Evolutionary conservation across 257 asterid genomes (phyloP).

Genomic region (Solanum corneliomulleri): DNA sequence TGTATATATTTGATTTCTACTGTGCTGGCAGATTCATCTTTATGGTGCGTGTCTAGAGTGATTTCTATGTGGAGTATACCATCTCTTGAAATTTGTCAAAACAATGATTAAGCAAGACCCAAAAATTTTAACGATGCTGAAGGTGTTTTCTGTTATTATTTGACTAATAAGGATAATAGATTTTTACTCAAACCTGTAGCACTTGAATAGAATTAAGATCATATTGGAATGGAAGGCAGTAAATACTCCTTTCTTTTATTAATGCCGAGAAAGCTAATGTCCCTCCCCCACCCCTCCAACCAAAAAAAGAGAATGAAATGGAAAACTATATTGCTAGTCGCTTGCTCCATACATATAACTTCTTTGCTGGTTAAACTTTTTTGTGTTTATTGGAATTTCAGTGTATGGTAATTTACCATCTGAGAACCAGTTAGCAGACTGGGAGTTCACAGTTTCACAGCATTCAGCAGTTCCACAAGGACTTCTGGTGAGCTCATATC

Average conservation of each 20-base stretch:
- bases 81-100: neutral
- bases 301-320: neutral
- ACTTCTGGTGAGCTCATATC: slow-evolving; percentile 21
- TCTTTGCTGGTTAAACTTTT: neutral
- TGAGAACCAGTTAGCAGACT: slow-evolving; percentile 71
- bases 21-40: neutral
- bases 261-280: neutral
- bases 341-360: neutral
- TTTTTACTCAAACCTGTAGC: neutral
- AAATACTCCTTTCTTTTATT: neutral
- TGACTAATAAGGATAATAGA: neutral
- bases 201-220: neutral
- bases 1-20: neutral
- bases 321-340: neutral
- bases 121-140: neutral
- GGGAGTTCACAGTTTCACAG: slow-evolving; percentile 93
- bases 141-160: neutral
- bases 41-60: neutral
- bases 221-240: neutral
- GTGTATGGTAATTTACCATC: slow-evolving; percentile 96
- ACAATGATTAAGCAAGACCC: neutral
- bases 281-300: neutral
- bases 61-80: neutral
- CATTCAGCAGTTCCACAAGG: slow-evolving; percentile 61
- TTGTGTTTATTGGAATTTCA: slow-evolving; percentile 11